Percentiles rank a stretch among this genome's conserved stretches.
These are phyloP conservation scores for Tricholoma bakamatsutake DNA, from an alignment of 768 basidiomycete genomes.

Conservation along the genomic window DNA sequence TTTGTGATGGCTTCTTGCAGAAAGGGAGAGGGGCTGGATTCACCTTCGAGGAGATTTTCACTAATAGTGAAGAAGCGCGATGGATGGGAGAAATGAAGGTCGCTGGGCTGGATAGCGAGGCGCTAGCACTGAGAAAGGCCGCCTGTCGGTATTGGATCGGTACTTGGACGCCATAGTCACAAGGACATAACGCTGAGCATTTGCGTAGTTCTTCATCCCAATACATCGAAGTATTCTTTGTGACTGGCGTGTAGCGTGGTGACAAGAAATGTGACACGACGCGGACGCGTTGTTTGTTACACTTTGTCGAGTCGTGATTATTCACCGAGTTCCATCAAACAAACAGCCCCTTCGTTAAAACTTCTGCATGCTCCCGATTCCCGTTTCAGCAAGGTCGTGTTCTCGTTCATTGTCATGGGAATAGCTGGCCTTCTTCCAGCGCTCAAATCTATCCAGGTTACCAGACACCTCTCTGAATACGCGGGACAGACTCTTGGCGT, in stretches of 20 bases:
- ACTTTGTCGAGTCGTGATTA: neutral
- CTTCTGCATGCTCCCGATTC: neutral
- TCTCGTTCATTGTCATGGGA: conserved; percentile 56
- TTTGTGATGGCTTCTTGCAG: conserved; percentile 49
- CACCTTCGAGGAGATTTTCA: conserved; percentile 37
- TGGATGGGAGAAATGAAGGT: conserved; percentile 49
- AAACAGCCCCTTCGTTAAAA: neutral
- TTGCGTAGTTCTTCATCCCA: neutral
- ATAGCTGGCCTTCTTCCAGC: conserved; percentile 87
- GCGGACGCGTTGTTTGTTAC: conserved; percentile 1
- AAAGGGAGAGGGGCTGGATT: conserved; percentile 36
- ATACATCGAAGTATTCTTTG: neutral
- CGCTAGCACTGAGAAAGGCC: conserved; percentile 45
- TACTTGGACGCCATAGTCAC: conserved; percentile 29
- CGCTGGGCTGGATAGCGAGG: conserved; percentile 38
- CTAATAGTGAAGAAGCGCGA: conserved; percentile 21
- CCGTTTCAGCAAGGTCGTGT: neutral
- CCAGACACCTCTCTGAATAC: conserved; percentile 74
- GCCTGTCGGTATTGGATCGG: conserved; percentile 65
- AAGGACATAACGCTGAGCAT: neutral
- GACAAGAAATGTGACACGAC: neutral
- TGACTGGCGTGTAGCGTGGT: neutral
- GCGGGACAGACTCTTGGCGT: conserved; percentile 82
- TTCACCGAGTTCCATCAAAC: too few relatives aligned
- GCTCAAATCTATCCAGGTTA: conserved; percentile 83